Evolutionary conservation across 1,284 basidiomycete species (phyloP).

Genomic region (Tilletia walkeri): DNA sequence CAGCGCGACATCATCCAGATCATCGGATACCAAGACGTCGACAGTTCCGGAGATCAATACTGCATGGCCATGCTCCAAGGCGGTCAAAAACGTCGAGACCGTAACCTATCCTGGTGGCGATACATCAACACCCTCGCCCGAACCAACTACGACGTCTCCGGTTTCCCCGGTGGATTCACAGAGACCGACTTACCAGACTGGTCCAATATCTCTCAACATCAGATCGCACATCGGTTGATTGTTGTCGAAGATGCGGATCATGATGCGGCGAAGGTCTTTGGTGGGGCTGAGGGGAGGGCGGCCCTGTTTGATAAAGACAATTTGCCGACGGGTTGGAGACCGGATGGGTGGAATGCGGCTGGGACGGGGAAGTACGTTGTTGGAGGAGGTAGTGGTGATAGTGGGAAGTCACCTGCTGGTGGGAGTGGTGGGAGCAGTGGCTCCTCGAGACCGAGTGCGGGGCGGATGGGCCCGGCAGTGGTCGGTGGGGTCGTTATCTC

Average conservation of each 20-base stretch:
- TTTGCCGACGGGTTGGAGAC: constrained; percentile 48
- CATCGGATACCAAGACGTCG: constrained; percentile 45
- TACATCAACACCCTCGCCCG: constrained; percentile 41
- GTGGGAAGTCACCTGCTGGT: no score
- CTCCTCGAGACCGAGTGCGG: no score
- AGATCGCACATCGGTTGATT: constrained; percentile 38
- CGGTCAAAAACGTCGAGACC: constrained; percentile 36
- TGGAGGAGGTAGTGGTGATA: neutral
- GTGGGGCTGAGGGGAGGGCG: constrained; percentile 36
- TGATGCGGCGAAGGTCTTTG: constrained; percentile 43
- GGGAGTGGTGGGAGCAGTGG: no score
- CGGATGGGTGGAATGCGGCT: constrained; percentile 29
- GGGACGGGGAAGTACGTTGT: constrained; percentile 13
- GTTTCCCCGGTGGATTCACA: constrained; percentile 38
- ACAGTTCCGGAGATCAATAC: constrained; percentile 23
- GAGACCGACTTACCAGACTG: constrained; percentile 42
- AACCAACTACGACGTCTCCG: constrained; percentile 34
- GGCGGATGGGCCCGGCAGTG: no score
- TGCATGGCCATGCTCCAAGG: constrained; percentile 35
- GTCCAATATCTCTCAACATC: constrained; percentile 32
- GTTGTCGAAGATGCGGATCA: constrained; percentile 47
- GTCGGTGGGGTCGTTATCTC: no score
- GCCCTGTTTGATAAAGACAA: constrained; percentile 40
- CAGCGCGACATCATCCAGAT: constrained; percentile 48
- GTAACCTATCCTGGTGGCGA: constrained; percentile 41